These are phyloP conservation scores for Pleurotus salmoneostramineus DNA, from an alignment of 768 basidiomycete genomes.

Conservation along the genomic window DNA sequence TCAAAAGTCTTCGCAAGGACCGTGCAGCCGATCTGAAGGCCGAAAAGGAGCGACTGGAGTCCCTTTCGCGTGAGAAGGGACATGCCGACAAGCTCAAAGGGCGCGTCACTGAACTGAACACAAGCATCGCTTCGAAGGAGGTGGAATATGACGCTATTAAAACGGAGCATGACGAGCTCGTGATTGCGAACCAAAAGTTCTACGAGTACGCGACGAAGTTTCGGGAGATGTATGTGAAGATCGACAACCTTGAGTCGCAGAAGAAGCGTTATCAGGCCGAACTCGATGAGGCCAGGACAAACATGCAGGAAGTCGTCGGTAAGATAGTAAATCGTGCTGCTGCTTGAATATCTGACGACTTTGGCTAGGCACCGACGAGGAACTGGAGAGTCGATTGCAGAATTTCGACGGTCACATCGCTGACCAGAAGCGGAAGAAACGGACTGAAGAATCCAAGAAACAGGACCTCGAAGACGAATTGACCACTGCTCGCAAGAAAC, in stretches of 20 bases:
- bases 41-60: constrained; percentile 82
- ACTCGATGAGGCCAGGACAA: constrained; percentile 57
- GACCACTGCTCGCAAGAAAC: constrained; percentile 38
- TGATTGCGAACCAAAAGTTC: constrained; percentile 70
- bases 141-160: constrained; percentile 71
- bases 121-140: constrained; percentile 65
- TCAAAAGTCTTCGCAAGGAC: constrained; percentile 89
- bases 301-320: constrained; percentile 67
- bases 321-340: constrained; percentile 12
- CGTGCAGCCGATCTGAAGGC: constrained; percentile 87
- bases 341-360: background rate
- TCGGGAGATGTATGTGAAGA: constrained; percentile 74
- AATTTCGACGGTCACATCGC: constrained; percentile 59
- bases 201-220: constrained; percentile 84
- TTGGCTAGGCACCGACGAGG: constrained; percentile 66
- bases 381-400: constrained; percentile 52
- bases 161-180: constrained; percentile 58
- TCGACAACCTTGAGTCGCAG: constrained; percentile 58
- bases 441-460: constrained; percentile 43
- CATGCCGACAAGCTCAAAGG: constrained; percentile 81
- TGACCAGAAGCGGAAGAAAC: constrained; percentile 44
- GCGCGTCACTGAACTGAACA: constrained; percentile 58
- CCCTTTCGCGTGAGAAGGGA: constrained; percentile 75
- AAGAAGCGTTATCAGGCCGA: constrained; percentile 61
- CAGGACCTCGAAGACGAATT: constrained; percentile 66